Base-by-base conservation (phyloP, 306 rosid species). In the Morella rubra region DNA sequence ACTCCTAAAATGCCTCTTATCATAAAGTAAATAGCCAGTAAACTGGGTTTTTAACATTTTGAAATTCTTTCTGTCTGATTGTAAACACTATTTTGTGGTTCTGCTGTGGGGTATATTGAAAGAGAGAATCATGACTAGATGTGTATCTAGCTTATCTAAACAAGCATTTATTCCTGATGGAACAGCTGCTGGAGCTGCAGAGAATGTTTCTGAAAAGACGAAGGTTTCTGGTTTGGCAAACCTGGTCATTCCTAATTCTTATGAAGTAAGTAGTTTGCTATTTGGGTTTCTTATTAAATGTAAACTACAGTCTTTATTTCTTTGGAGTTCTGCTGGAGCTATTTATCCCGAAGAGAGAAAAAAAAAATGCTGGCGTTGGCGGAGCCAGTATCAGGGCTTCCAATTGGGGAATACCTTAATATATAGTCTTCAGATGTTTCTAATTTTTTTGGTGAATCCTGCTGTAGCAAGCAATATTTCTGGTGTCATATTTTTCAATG, bases 231-330 rank as follows among this genome's bases (percentile, higher is more conserved):
- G 82, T 64, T 76, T 61, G 69, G 77, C 84, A 77, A 84, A 85
- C 73, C 71, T 81, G 46, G 83, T 80, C 14, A 58, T 87, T 84
- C 90, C 90, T 50, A 87, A 84, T 53, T 68, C 87, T 51, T 73
- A 86, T 0, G 96, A 91, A 89, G 97, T 90, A 75, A 71, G 87
- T 76, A 67, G 77, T 69, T 81, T 53, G 40, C 55, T 16, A 15
- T 27, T 42, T 53, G 18, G 42, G 22, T 19, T 58, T 61, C 60
- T 44, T 70, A 64, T 8, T 19, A 42, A 42, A 53, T 69, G 40
- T 18, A 62, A 62, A 12, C 9, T 37, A 37, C 40, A 44, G 13
- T 1, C n/a, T 8, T n/a, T 52, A 47, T 61, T 4, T 4, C 54
- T 24, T 60, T 4, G 37, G 45, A 5, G 58, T 24, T n/a, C 16